These are phyloP conservation scores for Kwoniella sp. DNA, from an alignment of 768 basidiomycete species.

Conservation along the genomic window DNA sequence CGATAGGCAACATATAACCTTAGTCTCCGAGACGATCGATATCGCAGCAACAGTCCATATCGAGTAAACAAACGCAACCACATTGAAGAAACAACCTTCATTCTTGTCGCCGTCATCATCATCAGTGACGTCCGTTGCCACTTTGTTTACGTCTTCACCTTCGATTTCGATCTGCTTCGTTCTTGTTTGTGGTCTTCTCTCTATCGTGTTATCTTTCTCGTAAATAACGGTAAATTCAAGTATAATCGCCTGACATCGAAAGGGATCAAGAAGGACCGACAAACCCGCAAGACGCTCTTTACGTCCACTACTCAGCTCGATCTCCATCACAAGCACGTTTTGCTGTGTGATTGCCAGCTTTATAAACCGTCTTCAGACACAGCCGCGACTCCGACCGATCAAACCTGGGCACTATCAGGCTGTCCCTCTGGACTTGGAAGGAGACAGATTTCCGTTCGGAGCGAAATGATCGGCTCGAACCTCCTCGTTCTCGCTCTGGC, in stretches of 20 bases:
- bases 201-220: background rate
- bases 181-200: background rate
- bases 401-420: too few species aligned
- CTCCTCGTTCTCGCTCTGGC: background rate
- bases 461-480: background rate
- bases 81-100: background rate
- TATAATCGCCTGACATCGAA: background rate
- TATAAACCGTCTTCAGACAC: too few species aligned
- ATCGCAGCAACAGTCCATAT: background rate
- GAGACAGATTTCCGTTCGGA: background rate
- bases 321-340: background rate
- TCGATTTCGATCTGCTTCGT: background rate
- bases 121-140: background rate
- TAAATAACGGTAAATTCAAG: background rate
- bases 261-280: background rate
- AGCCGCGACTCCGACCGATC: too few species aligned
- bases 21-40: too few species aligned
- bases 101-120: background rate
- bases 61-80: background rate
- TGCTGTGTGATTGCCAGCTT: background rate
- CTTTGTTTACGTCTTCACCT: background rate
- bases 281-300: constrained; percentile 3
- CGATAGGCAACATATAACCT: too few species aligned
- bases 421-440: too few species aligned
- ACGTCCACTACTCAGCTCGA: background rate